phyloP scores from a whole-genome alignment of 2,329 filamentous ascomycete genomes.

The Harringtonia lauricola region DNA sequence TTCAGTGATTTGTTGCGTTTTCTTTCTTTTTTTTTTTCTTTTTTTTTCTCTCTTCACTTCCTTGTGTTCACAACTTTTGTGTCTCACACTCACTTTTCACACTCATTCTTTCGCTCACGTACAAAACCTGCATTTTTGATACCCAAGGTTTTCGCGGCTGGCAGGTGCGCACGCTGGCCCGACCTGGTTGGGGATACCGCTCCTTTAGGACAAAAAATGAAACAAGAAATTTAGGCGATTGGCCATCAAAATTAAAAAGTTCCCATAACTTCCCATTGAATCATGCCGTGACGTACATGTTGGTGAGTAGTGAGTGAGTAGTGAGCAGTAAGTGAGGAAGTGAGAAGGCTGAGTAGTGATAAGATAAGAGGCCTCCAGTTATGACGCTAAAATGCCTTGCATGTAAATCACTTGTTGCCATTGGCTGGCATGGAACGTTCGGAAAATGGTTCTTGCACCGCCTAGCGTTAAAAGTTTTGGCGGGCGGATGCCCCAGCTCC shows the following conservation, averaged over 20 bases:
- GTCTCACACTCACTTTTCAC: no score
- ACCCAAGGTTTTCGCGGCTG: neutral
- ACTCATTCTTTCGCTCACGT: neutral
- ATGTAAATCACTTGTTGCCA: neutral
- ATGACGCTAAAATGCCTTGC: no score
- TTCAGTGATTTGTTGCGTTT: neutral
- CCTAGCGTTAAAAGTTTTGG: slow-evolving; percentile 25
- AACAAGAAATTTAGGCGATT: neutral
- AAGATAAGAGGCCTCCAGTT: no score
- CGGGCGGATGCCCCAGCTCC: slow-evolving; percentile 20
- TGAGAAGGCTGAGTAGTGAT: no score
- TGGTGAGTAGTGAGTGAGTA: no score
- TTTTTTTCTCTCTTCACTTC: neutral
- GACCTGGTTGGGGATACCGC: neutral
- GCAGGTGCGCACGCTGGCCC: neutral
- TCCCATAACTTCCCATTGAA: no score
- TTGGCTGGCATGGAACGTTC: neutral
- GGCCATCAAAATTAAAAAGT: no score
- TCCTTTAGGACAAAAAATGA: neutral
- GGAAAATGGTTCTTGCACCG: slow-evolving; percentile 16
- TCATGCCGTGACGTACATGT: no score
- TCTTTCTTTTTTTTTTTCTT: slow-evolving; percentile 1
- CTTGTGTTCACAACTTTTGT: no score
- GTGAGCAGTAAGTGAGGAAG: no score
- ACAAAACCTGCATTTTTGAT: neutral